A percentile compares a stretch with the other conserved stretches of the same genome.
These are phyloP conservation scores for Rehmannia glutinosa DNA, from an alignment of 257 asterid species.

Conservation along the genomic window DNA sequence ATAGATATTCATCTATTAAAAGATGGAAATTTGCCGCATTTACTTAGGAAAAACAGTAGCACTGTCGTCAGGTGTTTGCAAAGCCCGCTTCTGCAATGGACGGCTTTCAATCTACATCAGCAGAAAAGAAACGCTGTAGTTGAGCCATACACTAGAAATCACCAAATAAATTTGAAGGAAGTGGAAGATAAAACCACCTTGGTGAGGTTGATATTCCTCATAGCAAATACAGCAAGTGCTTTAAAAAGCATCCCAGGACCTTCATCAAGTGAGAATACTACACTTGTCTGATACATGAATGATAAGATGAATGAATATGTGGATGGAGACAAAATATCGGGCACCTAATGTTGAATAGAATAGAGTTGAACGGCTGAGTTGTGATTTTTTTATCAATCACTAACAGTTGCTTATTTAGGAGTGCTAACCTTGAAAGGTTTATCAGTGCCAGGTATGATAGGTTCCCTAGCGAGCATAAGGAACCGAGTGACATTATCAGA, in stretches of 20 bases:
- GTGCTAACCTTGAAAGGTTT: slow-evolving; percentile 89
- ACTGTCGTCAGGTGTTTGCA: slow-evolving; percentile 54
- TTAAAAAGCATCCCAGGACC: slow-evolving; percentile 99
- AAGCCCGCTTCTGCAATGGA: slow-evolving; percentile 82
- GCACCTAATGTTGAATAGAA: neutral
- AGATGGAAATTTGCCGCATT: slow-evolving; percentile 13
- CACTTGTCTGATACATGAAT: slow-evolving; percentile 67
- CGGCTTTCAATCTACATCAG: slow-evolving; percentile 89
- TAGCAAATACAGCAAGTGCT: slow-evolving; percentile 96
- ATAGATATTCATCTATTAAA: neutral
- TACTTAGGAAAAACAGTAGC: slow-evolving; percentile 69
- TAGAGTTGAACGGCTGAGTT: neutral
- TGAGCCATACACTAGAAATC: slow-evolving; percentile 7
- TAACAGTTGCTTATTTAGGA: neutral
- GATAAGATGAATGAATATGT: slow-evolving; percentile 2
- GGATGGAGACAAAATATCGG: neutral
- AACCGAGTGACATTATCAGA: slow-evolving; percentile 93
- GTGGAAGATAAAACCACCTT: slow-evolving; percentile 46
- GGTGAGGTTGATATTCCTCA: slow-evolving; percentile 91
- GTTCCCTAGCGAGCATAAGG: slow-evolving; percentile 96
- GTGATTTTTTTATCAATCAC: neutral
- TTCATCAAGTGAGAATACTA: slow-evolving; percentile 98
- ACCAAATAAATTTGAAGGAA: neutral
- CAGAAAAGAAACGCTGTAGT: neutral
- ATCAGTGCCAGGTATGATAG: slow-evolving; percentile 88